A percentile compares a stretch with the other conserved stretches of the same genome.
These are phyloP conservation scores for Leccinellum luteum DNA, from an alignment of 768 basidiomycete genomes.

Conservation along the genomic window DNA sequence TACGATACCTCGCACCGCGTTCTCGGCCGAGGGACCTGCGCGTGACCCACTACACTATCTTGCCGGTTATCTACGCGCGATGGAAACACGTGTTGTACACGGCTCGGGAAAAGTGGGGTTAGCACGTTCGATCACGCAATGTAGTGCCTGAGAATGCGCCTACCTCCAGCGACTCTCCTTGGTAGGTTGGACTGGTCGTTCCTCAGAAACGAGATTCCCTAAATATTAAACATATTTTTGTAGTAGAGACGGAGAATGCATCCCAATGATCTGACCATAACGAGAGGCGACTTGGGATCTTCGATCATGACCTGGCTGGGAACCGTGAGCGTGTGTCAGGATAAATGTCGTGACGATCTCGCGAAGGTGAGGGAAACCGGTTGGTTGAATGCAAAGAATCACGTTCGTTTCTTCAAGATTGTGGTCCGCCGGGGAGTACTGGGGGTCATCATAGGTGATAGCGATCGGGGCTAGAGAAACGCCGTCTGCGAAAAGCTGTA, in stretches of 20 bases:
- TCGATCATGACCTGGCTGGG: background rate
- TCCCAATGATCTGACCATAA: background rate
- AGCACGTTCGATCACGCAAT: background rate
- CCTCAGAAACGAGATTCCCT: background rate
- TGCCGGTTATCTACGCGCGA: background rate
- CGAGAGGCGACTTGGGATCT: background rate
- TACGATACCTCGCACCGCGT: slow-evolving; percentile 4
- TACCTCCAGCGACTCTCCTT: slow-evolving; percentile 3
- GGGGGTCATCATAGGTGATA: slow-evolving; percentile 1
- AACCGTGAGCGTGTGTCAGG: background rate
- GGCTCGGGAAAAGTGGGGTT: background rate
- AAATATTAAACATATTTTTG: background rate
- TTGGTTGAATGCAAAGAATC: slow-evolving; percentile 12
- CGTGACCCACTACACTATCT: background rate
- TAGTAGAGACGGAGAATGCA: background rate
- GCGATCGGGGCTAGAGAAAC: slow-evolving; percentile 7
- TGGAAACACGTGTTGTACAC: background rate
- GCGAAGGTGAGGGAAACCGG: slow-evolving; percentile 18
- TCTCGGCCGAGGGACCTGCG: background rate
- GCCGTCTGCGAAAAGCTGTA: slow-evolving; percentile 4
- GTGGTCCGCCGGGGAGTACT: background rate
- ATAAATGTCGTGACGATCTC: slow-evolving; percentile 18
- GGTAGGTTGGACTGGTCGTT: background rate
- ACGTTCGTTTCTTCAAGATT: background rate
- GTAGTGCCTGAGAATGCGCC: background rate